A percentile compares a stretch with the other conserved stretches of the same genome.
Conservation (phyloP, 1,284 basidiomycete genomes). For the Trametes sp. region DNA sequence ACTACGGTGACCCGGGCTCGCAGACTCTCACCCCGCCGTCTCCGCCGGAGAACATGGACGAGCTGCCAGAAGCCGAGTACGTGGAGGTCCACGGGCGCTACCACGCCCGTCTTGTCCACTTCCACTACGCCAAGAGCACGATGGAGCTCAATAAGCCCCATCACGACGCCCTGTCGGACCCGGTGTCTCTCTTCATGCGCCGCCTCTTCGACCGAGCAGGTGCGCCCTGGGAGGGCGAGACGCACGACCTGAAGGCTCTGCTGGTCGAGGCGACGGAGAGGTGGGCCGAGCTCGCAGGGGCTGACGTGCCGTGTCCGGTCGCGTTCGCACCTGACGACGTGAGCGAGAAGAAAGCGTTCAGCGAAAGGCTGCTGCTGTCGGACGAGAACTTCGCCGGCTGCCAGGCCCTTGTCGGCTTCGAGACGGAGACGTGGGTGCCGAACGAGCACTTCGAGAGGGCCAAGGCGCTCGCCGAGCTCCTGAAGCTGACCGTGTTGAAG, state of each 20-base stretch:
- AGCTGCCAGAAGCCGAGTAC: slow-evolving; percentile 41
- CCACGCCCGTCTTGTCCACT: slow-evolving; percentile 53
- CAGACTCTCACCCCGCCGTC: slow-evolving; percentile 46
- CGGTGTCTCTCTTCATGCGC: slow-evolving; percentile 40
- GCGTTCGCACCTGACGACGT: slow-evolving; percentile 52
- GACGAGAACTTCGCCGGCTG: slow-evolving; percentile 37
- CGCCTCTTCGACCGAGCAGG: slow-evolving; percentile 51
- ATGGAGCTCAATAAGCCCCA: slow-evolving; percentile 50
- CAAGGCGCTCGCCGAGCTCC: slow-evolving; percentile 40
- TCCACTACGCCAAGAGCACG: slow-evolving; percentile 53
- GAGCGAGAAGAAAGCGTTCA: slow-evolving; percentile 48
- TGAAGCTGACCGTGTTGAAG: slow-evolving; percentile 45
- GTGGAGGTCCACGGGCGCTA: slow-evolving; percentile 42
- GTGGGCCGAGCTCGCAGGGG: slow-evolving; percentile 49
- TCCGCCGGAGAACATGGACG: slow-evolving; percentile 49
- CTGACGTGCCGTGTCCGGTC: slow-evolving; percentile 51
- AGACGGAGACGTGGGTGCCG: slow-evolving; percentile 51
- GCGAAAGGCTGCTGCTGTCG: slow-evolving; percentile 3
- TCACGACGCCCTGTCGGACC: slow-evolving; percentile 46
- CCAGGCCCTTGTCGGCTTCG: slow-evolving; percentile 41
- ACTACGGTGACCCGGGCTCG: slow-evolving; percentile 52
- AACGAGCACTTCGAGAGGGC: slow-evolving; percentile 47
- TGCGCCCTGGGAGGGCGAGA: slow-evolving; percentile 56
- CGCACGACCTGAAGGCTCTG: slow-evolving; percentile 47
- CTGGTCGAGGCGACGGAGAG: slow-evolving; percentile 49